phyloP scores from a whole-genome alignment of 2,329 filamentous ascomycete genomes.

The Zymoseptoria pseudotritici region DNA sequence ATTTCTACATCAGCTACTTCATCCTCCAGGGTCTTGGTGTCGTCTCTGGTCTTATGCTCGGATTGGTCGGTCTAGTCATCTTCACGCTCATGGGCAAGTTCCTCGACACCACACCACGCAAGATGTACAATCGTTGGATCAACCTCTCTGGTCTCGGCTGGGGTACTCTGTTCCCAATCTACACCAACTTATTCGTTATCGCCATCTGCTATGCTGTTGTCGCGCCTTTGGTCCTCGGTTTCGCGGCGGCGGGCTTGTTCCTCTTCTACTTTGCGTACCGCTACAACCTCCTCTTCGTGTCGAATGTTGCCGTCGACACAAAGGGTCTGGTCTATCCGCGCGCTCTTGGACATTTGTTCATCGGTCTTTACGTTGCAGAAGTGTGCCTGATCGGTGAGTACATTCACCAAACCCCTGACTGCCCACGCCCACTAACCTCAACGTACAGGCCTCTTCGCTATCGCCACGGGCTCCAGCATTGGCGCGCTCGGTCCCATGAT shows the following conservation, averaged over 20 bases:
- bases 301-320: conserved; percentile 73
- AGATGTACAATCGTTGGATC: conserved; percentile 72
- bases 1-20: conserved; percentile 94
- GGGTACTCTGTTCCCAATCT: conserved; percentile 75
- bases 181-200: conserved; percentile 66
- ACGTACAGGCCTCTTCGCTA: conserved; percentile 67
- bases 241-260: conserved; percentile 69
- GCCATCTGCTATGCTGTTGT: conserved; percentile 82
- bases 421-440: neutral
- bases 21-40: conserved; percentile 82
- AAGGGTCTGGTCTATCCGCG: conserved; percentile 81
- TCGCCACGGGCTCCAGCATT: conserved; percentile 48
- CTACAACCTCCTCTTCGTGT: conserved; percentile 86
- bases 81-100: conserved; percentile 68
- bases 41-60: conserved; percentile 65
- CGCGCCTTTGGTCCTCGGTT: conserved; percentile 74
- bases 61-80: conserved; percentile 64
- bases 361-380: conserved; percentile 75
- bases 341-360: conserved; percentile 78
- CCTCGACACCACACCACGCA: conserved; percentile 69
- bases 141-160: conserved; percentile 66
- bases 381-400: conserved; percentile 59
- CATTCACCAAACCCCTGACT: neutral
- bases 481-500: conserved; percentile 57
- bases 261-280: conserved; percentile 82